Base-by-base conservation (phyloP, 2,329 filamentous ascomycete species). In the Fusarium sacchari region DNA sequence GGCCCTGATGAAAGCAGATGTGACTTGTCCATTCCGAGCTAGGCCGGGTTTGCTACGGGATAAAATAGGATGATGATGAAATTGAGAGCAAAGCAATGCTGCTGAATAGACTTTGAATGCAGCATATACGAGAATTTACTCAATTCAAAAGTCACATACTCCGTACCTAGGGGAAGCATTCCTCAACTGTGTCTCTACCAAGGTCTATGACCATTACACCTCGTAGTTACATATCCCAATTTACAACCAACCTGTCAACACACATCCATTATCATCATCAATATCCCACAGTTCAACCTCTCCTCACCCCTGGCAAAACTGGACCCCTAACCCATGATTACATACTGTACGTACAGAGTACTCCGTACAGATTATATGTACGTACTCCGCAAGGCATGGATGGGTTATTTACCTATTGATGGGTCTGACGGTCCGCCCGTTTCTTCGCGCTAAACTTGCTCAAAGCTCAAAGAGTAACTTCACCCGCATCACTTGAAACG, bases 361-460 rank as follows among this genome's bases (percentile, higher is more conserved):
- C n/a, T n/a, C n/a, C n/a, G n/a, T n/a, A n/a, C n/a, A n/a, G n/a
- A n/a, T n/a, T n/a, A n/a, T n/a, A n/a, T 11, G 28, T 28, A 28
- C n/a, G 17, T 47, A 50, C 28, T 32, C 46, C 46, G 28, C 47
- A 46, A 28, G 44, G 44, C 44, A 46, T 46, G 44, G 44, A 58
- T 49, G 40, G 55, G 15, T 49, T 67, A 40, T 55, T 65, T 66
- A n/a, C n/a, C n/a, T n/a, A 66, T 57, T 65, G 47, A 71, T 67
- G 47, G 64, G 64, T 59, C 72, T 61, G 67, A 61, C 64, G 53
- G 60, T 64, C 61, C 63, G 61, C 55, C 61, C 40, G 55, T 65
- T 75, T 72, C 71, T 60, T 47, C 64, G 53, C 71, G 67, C 75
- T 76, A 77, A 67, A 40, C 39, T 61, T 65, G 61, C 64, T 73